Conservation (phyloP, 1,284 basidiomycete species). For the Boletus calvinii region DNA sequence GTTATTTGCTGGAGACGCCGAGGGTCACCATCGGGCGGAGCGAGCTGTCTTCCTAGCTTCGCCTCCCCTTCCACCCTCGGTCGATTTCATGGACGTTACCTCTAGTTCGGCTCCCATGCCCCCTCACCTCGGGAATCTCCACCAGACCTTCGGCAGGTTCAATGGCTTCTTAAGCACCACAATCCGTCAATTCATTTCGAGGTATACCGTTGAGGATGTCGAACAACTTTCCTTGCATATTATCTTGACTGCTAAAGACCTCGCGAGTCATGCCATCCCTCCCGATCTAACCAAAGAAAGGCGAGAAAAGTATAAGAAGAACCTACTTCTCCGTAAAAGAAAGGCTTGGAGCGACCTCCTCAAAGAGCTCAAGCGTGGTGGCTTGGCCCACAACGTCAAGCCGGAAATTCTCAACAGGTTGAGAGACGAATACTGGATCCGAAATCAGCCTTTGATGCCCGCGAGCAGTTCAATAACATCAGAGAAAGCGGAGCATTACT, state of each 20-base stretch:
- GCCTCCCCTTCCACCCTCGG: conserved; percentile 1
- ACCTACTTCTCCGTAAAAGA: conserved; percentile 79
- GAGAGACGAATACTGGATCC: conserved; percentile 62
- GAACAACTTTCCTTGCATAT: conserved; percentile 77
- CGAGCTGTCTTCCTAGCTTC: conserved; percentile 11
- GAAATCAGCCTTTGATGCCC: conserved; percentile 55
- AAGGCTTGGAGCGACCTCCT: conserved; percentile 92
- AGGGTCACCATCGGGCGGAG: conserved; percentile 25
- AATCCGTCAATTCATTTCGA: conserved; percentile 45
- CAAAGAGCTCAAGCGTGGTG: conserved; percentile 83
- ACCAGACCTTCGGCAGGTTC: conserved; percentile 54
- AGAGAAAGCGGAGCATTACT: conserved; percentile 64
- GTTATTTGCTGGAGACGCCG: conserved; percentile 38
- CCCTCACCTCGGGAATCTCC: conserved; percentile 24
- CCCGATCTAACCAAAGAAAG: conserved; percentile 51
- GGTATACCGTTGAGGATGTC: conserved; percentile 41
- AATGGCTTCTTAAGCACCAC: conserved; percentile 40
- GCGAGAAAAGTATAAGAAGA: conserved; percentile 74
- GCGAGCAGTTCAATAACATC: conserved; percentile 17
- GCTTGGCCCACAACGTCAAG: conserved; percentile 73
- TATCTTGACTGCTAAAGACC: conserved; percentile 62
- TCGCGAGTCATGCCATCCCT: conserved; percentile 57
- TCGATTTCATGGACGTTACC: conserved; percentile 6
- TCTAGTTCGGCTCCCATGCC: conserved; percentile 13
- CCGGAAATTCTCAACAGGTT: conserved; percentile 71